A percentile compares a stretch with the other conserved stretches of the same genome.
phyloP scores from a whole-genome alignment of 2,329 filamentous ascomycete species.

The Ophiosphaerella narmari region DNA sequence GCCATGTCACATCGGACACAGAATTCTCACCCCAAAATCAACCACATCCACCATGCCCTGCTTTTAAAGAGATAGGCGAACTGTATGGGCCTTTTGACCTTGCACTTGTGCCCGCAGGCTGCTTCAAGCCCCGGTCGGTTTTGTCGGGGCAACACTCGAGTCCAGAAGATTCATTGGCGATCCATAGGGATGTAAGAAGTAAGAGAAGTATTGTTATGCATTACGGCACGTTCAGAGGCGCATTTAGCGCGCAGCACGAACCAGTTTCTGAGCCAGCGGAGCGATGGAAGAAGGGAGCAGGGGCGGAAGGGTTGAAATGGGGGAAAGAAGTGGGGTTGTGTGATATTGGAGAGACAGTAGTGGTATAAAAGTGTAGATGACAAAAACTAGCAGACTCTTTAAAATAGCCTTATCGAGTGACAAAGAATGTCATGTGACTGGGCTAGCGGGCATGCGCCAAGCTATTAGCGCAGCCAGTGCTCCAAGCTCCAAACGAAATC shows the following conservation, averaged over 20 bases:
- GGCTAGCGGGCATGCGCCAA: neutral
- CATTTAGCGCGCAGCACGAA: conserved; percentile 52
- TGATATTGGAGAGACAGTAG: conserved; percentile 55
- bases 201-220: conserved; percentile 58
- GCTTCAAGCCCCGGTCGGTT: conserved; percentile 52
- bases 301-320: conserved; percentile 49
- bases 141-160: conserved; percentile 54
- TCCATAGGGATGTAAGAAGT: conserved; percentile 54
- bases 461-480: neutral
- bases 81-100: conserved; percentile 56
- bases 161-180: conserved; percentile 54
- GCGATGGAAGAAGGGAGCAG: conserved; percentile 51
- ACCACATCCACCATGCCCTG: conserved; percentile 51
- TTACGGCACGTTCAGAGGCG: conserved; percentile 55
- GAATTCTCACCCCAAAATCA: conserved; percentile 38
- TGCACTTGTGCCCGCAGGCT: conserved; percentile 55
- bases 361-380: conserved; percentile 31
- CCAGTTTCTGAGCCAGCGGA: conserved; percentile 55
- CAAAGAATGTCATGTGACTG: neutral
- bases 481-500: conserved; percentile 1
- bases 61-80: conserved; percentile 54
- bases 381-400: too few relatives aligned
- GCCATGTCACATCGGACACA: conserved; percentile 36
- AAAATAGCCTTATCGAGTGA: neutral
- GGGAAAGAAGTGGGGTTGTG: conserved; percentile 46